Evolutionary conservation across 768 basidiomycete genomes (phyloP).

Genomic region (Paxillus rubicundulus): DNA sequence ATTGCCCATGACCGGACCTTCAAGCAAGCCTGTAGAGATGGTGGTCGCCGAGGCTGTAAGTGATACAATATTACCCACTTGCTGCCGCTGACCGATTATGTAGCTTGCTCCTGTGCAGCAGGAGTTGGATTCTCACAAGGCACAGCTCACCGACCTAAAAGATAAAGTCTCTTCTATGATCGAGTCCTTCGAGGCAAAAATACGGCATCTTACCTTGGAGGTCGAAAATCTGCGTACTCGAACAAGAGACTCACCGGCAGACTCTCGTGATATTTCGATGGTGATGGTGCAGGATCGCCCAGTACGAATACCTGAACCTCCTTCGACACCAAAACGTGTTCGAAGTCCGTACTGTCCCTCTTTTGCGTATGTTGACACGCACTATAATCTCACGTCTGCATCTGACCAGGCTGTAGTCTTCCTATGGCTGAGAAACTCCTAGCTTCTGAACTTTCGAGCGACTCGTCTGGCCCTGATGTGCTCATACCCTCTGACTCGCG

Average conservation of each 20-base stretch:
- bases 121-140: conserved; percentile 46
- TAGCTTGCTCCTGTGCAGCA: conserved; percentile 53
- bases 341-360: conserved; percentile 28
- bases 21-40: conserved; percentile 13
- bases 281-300: conserved; percentile 10
- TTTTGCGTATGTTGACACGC: conserved; percentile 21
- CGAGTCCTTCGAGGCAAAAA: conserved; percentile 35
- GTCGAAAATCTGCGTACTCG: conserved; percentile 31
- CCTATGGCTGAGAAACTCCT: conserved; percentile 15
- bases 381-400: background rate
- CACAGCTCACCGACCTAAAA: conserved; percentile 39
- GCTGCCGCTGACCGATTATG: conserved; percentile 7
- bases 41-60: conserved; percentile 31
- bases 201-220: conserved; percentile 37
- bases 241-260: conserved; percentile 8
- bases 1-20: conserved; percentile 1
- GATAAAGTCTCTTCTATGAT: conserved; percentile 30
- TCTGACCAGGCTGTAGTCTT: conserved; percentile 22
- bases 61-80: background rate
- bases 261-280: conserved; percentile 10
- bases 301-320: conserved; percentile 28
- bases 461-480: conserved; percentile 20
- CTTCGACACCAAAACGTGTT: conserved; percentile 35
- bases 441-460: conserved; percentile 19
- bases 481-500: conserved; percentile 8